These are phyloP conservation scores for Penicillium daleae DNA, from an alignment of 495 filamentous ascomycete species.

Conservation along the genomic window DNA sequence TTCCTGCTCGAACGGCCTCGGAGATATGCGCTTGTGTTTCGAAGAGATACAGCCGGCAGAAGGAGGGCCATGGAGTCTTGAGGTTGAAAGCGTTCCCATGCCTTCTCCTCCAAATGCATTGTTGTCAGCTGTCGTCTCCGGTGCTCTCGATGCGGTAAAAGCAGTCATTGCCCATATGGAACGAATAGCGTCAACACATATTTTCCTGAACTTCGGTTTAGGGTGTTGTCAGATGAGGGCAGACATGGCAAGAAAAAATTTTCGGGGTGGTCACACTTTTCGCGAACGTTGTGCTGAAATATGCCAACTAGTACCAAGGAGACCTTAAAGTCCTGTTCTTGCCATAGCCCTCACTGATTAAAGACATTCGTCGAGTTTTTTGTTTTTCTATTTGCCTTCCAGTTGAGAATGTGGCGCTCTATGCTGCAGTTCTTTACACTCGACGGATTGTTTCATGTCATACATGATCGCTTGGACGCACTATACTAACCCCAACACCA, in stretches of 20 bases:
- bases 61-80: conserved; percentile 73
- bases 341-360: conserved; percentile 69
- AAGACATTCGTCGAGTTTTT: conserved; percentile 81
- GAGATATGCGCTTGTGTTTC: conserved; percentile 30
- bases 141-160: conserved; percentile 28
- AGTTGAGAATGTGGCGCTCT: conserved; percentile 86
- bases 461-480: conserved; percentile 66
- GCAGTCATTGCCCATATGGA: conserved; percentile 20
- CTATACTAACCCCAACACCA: conserved; percentile 71
- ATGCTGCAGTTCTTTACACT: conserved; percentile 84
- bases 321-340: conserved; percentile 11
- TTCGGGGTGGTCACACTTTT: conserved; percentile 16
- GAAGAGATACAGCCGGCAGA: conserved; percentile 47
- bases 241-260: conserved; percentile 20
- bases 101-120: conserved; percentile 86
- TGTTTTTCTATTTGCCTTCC: conserved; percentile 50
- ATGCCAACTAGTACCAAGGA: conserved; percentile 34
- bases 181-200: conserved; percentile 49
- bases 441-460: conserved; percentile 71
- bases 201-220: conserved; percentile 65
- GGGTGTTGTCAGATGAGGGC: conserved; percentile 82
- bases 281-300: conserved; percentile 39
- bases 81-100: conserved; percentile 61
- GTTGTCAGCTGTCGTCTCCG: conserved; percentile 57
- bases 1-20: conserved; percentile 42